Percentiles rank a stretch among this genome's conserved stretches.
phyloP scores from a whole-genome alignment of 106 monocot genomes.

The Narthecium ossifragum region DNA sequence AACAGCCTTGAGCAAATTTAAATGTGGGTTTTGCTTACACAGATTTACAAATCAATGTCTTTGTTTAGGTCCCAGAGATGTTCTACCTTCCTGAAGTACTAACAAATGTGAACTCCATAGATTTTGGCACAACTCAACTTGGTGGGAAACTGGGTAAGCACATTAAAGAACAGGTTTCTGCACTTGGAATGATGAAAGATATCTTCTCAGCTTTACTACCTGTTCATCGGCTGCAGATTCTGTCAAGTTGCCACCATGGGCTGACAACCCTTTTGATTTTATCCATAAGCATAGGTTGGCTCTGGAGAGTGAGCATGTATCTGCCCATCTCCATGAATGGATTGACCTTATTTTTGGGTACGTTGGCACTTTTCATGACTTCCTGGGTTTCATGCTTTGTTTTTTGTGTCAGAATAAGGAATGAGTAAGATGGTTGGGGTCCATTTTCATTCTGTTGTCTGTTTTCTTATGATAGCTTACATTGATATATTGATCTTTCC shows the following conservation, averaged over 20 bases:
- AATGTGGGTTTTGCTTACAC: not conserved
- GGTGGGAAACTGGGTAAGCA: conserved; percentile 65
- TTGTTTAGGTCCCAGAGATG: conserved; percentile 83
- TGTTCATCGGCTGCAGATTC: conserved; percentile 44
- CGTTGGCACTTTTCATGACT: conserved; percentile 4
- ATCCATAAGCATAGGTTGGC: conserved; percentile 88
- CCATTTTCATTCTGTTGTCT: not conserved
- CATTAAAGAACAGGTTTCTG: too few species aligned
- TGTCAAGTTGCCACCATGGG: conserved; percentile 91
- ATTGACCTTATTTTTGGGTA: conserved; percentile 99
- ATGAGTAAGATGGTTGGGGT: not conserved
- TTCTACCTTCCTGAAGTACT: conserved; percentile 94
- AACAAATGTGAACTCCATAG: conserved; percentile 57
- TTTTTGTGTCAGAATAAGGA: not conserved
- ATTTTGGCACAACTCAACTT: conserved; percentile 74
- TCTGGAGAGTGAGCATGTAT: conserved; percentile 97
- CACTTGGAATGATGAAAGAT: too few species aligned
- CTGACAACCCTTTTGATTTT: conserved; percentile 83
- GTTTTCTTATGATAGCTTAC: not conserved
- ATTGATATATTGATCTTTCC: conserved; percentile 18
- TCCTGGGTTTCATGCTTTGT: not conserved
- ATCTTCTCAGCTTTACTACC: not conserved
- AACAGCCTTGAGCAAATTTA: too few species aligned
- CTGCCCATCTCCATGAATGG: conserved; percentile 96
- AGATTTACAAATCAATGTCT: not conserved